These are phyloP conservation scores for Akanthomyces uredinophilus DNA, from an alignment of 2,329 filamentous ascomycete genomes.

Conservation along the genomic window DNA sequence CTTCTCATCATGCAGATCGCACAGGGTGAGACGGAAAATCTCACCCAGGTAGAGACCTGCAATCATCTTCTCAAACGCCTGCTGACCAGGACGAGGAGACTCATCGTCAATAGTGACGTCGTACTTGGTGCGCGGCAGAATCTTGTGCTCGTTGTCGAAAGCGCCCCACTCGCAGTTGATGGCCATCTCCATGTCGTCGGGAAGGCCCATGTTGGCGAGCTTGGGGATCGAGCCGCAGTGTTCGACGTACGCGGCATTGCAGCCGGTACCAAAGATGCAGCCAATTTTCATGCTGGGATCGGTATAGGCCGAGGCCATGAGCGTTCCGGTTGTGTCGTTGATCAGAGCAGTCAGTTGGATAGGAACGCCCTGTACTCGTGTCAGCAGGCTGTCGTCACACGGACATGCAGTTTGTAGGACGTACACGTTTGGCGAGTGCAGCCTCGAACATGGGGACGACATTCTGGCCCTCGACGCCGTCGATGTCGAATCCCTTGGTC, in stretches of 20 bases:
- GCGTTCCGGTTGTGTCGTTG: slow-evolving; percentile 95
- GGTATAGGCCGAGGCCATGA: slow-evolving; percentile 97
- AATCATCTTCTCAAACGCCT: slow-evolving; percentile 98
- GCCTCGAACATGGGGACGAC: slow-evolving; percentile 84
- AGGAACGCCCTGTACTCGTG: slow-evolving; percentile 63
- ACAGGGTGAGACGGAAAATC: slow-evolving; percentile 81
- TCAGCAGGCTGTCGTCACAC: neutral
- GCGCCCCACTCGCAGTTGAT: slow-evolving; percentile 99
- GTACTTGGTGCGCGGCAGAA: slow-evolving; percentile 80
- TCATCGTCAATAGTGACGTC: slow-evolving; percentile 85
- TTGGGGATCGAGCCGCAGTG: slow-evolving; percentile 87
- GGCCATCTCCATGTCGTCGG: slow-evolving; percentile 77
- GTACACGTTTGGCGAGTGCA: slow-evolving; percentile 57
- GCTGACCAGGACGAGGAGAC: slow-evolving; percentile 87
- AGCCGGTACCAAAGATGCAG: slow-evolving; percentile 97
- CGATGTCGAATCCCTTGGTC: slow-evolving; percentile 97
- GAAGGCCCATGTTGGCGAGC: slow-evolving; percentile 84
- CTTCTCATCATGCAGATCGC: slow-evolving; percentile 75
- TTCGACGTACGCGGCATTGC: slow-evolving; percentile 98
- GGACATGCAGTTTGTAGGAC: neutral
- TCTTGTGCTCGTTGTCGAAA: slow-evolving; percentile 88
- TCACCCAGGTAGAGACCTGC: slow-evolving; percentile 91
- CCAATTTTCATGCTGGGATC: slow-evolving; percentile 89
- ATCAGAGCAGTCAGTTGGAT: slow-evolving; percentile 91
- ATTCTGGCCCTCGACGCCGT: slow-evolving; percentile 83